phyloP scores from a whole-genome alignment of 495 filamentous ascomycete species.

The Penicillium simplicissimum region DNA sequence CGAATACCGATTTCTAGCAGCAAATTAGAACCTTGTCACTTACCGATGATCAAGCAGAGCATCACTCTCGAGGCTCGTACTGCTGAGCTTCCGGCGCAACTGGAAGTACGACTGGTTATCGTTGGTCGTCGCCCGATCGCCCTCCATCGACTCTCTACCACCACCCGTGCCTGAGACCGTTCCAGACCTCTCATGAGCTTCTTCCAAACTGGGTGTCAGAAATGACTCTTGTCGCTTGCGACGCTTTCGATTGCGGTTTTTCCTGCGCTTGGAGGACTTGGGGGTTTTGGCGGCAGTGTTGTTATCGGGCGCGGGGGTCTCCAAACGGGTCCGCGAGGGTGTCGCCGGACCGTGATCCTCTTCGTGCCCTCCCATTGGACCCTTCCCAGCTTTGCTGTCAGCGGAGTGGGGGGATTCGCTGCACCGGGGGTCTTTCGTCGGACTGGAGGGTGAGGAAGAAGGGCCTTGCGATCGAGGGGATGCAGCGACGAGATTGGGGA shows the following conservation, averaged over 20 bases:
- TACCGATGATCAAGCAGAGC: slow-evolving; percentile 80
- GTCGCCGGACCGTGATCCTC: slow-evolving; percentile 18
- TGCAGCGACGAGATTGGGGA: slow-evolving; percentile 6
- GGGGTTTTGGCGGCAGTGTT: slow-evolving; percentile 22
- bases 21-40: neutral
- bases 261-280: slow-evolving; percentile 41
- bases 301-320: slow-evolving; percentile 28
- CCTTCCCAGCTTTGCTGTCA: slow-evolving; percentile 24
- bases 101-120: slow-evolving; percentile 57
- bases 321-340: slow-evolving; percentile 26
- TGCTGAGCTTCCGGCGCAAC: slow-evolving; percentile 62
- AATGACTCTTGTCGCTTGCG: slow-evolving; percentile 46
- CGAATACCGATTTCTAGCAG: neutral
- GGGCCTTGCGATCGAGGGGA: slow-evolving; percentile 10
- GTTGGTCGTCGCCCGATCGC: slow-evolving; percentile 31
- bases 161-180: slow-evolving; percentile 25
- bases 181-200: slow-evolving; percentile 27
- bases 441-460: slow-evolving; percentile 20
- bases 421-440: slow-evolving; percentile 14
- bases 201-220: slow-evolving; percentile 29
- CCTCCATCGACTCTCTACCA: slow-evolving; percentile 31
- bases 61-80: slow-evolving; percentile 80
- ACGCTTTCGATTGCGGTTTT: slow-evolving; percentile 42
- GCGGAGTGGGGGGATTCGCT: slow-evolving; percentile 26
- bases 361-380: slow-evolving; percentile 25